Percentiles rank a stretch among this genome's conserved stretches.
Evolutionary conservation across 2,329 filamentous ascomycete species (phyloP).

Genomic region (Endocalyx cinctus): DNA sequence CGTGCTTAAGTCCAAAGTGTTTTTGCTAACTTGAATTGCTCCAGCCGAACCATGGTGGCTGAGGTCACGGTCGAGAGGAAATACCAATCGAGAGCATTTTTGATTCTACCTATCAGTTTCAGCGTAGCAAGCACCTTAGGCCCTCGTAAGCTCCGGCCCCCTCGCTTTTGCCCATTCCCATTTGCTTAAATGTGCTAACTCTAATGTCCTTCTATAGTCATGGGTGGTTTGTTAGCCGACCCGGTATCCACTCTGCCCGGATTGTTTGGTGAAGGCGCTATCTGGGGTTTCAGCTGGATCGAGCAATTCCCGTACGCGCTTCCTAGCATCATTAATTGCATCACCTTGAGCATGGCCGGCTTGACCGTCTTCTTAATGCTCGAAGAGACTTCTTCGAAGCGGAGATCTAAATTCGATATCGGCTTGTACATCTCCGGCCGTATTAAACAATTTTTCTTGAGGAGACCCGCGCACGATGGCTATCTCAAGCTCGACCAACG

Average conservation of each 20-base stretch:
- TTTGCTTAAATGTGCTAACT: no score
- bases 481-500: slow-evolving; percentile 27
- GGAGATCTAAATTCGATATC: slow-evolving; percentile 40
- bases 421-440: slow-evolving; percentile 34
- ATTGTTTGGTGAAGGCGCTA: slow-evolving; percentile 56
- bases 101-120: slow-evolving; percentile 44
- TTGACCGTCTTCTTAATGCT: slow-evolving; percentile 57
- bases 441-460: slow-evolving; percentile 26
- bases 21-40: slow-evolving; percentile 2
- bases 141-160: slow-evolving; percentile 35
- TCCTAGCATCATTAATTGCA: slow-evolving; percentile 62
- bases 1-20: neutral
- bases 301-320: slow-evolving; percentile 62
- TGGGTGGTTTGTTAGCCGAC: slow-evolving; percentile 66
- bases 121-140: slow-evolving; percentile 42
- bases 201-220: slow-evolving; percentile 36
- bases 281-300: slow-evolving; percentile 61
- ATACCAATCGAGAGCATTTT: slow-evolving; percentile 43
- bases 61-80: slow-evolving; percentile 45
- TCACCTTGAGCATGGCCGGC: slow-evolving; percentile 53
- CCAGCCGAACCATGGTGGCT: slow-evolving; percentile 42
- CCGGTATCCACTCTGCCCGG: slow-evolving; percentile 57
- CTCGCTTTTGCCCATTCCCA: no score
- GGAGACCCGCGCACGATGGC: slow-evolving; percentile 21
- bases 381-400: slow-evolving; percentile 52